Conservation (phyloP, 306 rosid species). For the Ochetophila trinervis region DNA sequence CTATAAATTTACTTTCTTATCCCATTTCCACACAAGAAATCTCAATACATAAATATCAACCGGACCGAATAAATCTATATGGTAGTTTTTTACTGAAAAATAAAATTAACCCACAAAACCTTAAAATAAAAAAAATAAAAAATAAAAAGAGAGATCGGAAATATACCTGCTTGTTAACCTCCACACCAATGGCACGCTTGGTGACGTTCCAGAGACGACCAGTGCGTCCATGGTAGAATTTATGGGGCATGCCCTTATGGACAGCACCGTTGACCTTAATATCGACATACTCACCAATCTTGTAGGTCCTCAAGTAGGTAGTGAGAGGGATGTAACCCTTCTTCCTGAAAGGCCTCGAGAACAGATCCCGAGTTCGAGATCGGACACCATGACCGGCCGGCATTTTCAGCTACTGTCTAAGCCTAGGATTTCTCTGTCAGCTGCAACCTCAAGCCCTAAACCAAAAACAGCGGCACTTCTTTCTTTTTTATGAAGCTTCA, state of each 20-base stretch:
- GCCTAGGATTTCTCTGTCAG: not conserved
- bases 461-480: too few species aligned
- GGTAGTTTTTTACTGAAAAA: too few species aligned
- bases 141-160: too few species aligned
- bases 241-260: constrained; percentile 98
- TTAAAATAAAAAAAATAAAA: too few species aligned
- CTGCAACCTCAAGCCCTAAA: too few species aligned
- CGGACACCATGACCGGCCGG: constrained; percentile 95
- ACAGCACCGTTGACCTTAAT: constrained; percentile 87
- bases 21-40: too few species aligned
- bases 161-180: constrained; percentile 82
- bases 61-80: too few species aligned
- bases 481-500: too few species aligned
- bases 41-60: too few species aligned
- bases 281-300: constrained; percentile 81
- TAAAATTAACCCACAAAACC: too few species aligned
- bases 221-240: constrained; percentile 96
- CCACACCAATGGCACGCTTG: constrained; percentile 96
- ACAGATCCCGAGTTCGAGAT: constrained; percentile 75
- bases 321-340: constrained; percentile 88
- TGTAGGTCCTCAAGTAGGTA: constrained; percentile 69
- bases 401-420: constrained; percentile 36
- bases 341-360: constrained; percentile 94
- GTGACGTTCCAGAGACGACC: constrained; percentile 95
- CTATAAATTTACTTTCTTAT: too few species aligned